These are phyloP conservation scores for Ceratocystis cacaofunesta DNA, from an alignment of 2,329 filamentous ascomycete genomes.

Conservation along the genomic window DNA sequence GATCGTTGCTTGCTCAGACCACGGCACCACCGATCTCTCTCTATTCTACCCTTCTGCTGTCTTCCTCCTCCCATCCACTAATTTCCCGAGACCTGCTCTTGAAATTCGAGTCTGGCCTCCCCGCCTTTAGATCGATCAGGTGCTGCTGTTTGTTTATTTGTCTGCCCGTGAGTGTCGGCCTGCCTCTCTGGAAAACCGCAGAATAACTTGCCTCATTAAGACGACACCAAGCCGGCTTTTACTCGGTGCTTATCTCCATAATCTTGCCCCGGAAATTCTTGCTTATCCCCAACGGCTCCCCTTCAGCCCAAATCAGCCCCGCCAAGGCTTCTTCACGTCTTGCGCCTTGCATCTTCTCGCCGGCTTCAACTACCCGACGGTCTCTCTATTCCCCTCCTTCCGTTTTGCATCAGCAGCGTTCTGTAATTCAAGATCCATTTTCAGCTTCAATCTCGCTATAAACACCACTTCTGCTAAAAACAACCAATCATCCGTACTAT, in stretches of 20 bases:
- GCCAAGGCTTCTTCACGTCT: background rate
- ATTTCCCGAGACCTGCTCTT: background rate
- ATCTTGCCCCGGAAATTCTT: background rate
- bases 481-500: background rate
- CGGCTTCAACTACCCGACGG: background rate
- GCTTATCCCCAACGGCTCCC: background rate
- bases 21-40: conserved; percentile 11
- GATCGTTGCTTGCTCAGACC: conserved; percentile 11
- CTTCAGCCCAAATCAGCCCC: background rate
- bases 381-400: background rate
- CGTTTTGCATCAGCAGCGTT: background rate
- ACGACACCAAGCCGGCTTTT: background rate
- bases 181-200: too few species aligned
- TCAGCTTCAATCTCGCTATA: background rate
- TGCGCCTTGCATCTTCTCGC: background rate
- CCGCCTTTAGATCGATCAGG: too few species aligned
- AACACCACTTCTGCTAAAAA: background rate
- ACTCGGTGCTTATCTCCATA: background rate
- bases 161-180: too few species aligned
- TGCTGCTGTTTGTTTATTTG: too few species aligned
- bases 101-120: too few species aligned
- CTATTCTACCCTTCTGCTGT: background rate
- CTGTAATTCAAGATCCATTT: background rate
- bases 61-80: background rate
- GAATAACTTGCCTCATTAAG: too few species aligned